phyloP scores from a whole-genome alignment of 306 rosid genomes.

The Acacia acuminata region DNA sequence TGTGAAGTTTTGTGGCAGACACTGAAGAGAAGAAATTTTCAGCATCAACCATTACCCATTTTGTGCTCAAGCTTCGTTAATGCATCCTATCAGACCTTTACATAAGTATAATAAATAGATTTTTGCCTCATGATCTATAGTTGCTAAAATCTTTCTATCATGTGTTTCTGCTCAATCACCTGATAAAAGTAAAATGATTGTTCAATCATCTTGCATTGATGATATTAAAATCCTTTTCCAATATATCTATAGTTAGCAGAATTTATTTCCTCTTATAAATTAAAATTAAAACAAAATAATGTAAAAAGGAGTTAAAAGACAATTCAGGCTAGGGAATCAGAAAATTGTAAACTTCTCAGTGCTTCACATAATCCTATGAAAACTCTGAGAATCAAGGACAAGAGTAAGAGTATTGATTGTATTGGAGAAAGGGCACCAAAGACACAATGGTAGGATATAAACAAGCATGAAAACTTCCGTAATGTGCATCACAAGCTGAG shows the following conservation, averaged over 20 bases:
- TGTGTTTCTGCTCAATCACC: not conserved
- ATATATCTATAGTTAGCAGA: too few relatives aligned
- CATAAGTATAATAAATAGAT: not conserved
- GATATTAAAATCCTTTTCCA: too few relatives aligned
- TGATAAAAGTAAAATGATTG: not conserved
- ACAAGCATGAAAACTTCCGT: conserved; percentile 6
- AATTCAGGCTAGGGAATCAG: too few relatives aligned
- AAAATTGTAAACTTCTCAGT: not conserved
- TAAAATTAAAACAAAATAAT: too few relatives aligned
- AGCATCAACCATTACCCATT: not conserved
- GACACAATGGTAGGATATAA: conserved; percentile 2
- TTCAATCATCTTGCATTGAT: not conserved
- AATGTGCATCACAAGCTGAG: conserved; percentile 1
- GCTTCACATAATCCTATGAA: not conserved
- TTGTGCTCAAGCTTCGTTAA: not conserved
- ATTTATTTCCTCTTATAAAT: too few relatives aligned
- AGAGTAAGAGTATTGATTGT: not conserved
- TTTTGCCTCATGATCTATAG: not conserved
- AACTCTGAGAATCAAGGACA: conserved; percentile 15
- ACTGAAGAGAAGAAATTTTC: not conserved
- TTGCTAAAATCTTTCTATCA: not conserved
- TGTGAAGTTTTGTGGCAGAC: not conserved
- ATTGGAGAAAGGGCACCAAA: conserved; percentile 4
- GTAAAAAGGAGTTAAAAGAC: too few relatives aligned
- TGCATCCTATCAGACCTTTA: not conserved